Evolutionary conservation across 2,329 filamentous ascomycete genomes (phyloP).

Genomic region (Aspergillus puulaauensis): DNA sequence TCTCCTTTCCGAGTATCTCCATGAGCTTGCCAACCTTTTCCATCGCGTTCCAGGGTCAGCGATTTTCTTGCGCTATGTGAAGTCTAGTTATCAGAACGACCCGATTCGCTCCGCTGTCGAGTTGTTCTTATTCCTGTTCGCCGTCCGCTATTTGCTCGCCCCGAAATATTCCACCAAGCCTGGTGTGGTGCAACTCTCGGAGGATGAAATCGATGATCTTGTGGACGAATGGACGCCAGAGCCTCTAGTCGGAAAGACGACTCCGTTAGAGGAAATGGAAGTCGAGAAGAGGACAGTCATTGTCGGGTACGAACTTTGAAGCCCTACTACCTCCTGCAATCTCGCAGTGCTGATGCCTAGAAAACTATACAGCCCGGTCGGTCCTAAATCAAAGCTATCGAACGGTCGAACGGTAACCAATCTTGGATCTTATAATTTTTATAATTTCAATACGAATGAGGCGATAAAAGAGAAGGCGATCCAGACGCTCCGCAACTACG

Average conservation of each 20-base stretch:
- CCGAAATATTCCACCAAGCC: slow-evolving; percentile 92
- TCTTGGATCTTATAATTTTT: slow-evolving; percentile 93
- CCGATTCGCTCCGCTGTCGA: slow-evolving; percentile 92
- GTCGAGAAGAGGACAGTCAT: slow-evolving; percentile 84
- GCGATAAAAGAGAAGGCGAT: slow-evolving; percentile 93
- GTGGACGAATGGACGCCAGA: slow-evolving; percentile 97
- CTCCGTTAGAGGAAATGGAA: slow-evolving; percentile 74
- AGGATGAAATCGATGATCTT: slow-evolving; percentile 96
- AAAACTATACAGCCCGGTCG: slow-evolving; percentile 65
- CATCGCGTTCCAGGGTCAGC: slow-evolving; percentile 91
- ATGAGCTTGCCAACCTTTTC: slow-evolving; percentile 64
- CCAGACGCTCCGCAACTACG: slow-evolving; percentile 88
- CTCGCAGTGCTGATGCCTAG: slow-evolving; percentile 8
- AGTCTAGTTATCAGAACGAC: slow-evolving; percentile 96
- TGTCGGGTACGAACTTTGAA: slow-evolving; percentile 64
- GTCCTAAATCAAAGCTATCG: slow-evolving; percentile 82
- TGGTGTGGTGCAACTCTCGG: slow-evolving; percentile 83
- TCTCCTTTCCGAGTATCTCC: slow-evolving; percentile 54
- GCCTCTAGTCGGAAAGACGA: slow-evolving; percentile 75
- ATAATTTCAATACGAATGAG: slow-evolving; percentile 94
- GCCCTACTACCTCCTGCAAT: not conserved
- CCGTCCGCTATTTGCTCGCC: slow-evolving; percentile 86
- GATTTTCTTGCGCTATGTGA: slow-evolving; percentile 91
- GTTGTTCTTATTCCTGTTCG: slow-evolving; percentile 90
- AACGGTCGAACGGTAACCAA: slow-evolving; percentile 91